Base-by-base conservation (phyloP, 1,284 basidiomycete species). In the Ceratorhiza oryzae-sativae region DNA sequence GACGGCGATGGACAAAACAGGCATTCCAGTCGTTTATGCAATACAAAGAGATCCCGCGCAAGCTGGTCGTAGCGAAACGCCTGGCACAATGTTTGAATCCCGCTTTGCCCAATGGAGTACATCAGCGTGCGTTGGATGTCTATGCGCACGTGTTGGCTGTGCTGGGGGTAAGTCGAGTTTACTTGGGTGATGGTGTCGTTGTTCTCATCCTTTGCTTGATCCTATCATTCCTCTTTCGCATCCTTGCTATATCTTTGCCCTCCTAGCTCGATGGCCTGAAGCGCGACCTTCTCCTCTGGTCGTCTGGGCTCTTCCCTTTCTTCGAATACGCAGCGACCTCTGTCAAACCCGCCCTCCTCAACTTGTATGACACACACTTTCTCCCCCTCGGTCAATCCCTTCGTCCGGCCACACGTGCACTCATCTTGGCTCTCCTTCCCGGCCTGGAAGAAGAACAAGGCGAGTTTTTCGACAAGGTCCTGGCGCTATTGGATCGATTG, bases 261-360 rank as follows among this genome's bases (percentile, higher is more conserved):
- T 18, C 18, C 55, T 56, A 97, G 94, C 86, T 88, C 0, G 95
- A 98, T 76, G 95, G 96, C 8, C 82, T 99, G 49, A 88, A 88
- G 74, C 86, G 90, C 55, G 97, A 99, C 82, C 84, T 99, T 3
- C 86, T 92, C 0, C 85, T 98, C 18, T 99, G 97, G 97, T 95
- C 95, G 0, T 92, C 94, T 3, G 97, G 97, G 2, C 81, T 99
- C 9, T 97, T 99, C 78, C 97, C 97, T 0, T 99, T 99, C 86
- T 98, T 98, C 79, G 95, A 98, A 80, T 98, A 95, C 80, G 95
- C 97, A 4, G 91, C 96, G 15, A 99, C 95, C 5, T 95, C 94
- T 23, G 95, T 97, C 72, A 93, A 93, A 88, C 95, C 95, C 0
- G 86, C 90, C 10, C 83, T 98, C 1, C 85, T 98, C 59, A 92